Conservation (phyloP, 495 filamentous ascomycete genomes). For the Neurospora africana region DNA sequence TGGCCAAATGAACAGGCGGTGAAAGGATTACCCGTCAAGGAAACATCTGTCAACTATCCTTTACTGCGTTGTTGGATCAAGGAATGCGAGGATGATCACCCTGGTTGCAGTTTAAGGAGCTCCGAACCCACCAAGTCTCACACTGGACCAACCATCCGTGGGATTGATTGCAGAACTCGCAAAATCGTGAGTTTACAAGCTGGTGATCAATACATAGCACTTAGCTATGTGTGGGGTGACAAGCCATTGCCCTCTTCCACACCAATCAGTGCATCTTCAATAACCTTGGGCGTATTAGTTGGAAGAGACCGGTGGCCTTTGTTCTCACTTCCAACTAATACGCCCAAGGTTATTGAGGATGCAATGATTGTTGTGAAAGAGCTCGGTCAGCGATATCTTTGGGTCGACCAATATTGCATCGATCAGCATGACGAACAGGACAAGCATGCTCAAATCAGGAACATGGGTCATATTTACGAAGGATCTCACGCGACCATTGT, state of each 20-base stretch:
- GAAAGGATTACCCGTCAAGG: neutral
- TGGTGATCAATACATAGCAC: neutral
- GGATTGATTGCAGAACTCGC: neutral
- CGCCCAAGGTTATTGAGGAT: neutral
- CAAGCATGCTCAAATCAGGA: neutral
- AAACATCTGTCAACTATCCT: neutral
- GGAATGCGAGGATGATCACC: neutral
- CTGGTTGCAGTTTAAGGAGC: rapidly evolving
- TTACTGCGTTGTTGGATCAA: neutral
- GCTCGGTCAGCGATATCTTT: slow-evolving; percentile 4
- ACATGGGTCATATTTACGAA: neutral
- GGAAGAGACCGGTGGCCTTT: too few relatives aligned
- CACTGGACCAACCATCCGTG: neutral
- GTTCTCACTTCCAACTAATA: too few relatives aligned
- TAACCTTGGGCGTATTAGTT: too few relatives aligned
- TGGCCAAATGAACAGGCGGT: neutral
- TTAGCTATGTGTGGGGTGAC: neutral
- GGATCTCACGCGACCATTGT: neutral
- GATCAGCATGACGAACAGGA: neutral
- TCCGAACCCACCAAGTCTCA: neutral
- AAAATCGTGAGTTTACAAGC: neutral
- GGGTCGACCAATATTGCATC: slow-evolving; percentile 9
- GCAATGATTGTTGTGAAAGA: neutral
- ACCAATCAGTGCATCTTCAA: too few relatives aligned
- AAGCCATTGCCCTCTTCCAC: too few relatives aligned